Evolutionary conservation across 1,139 yeast genomes (phyloP).

Genomic region (Lodderomyces margitis): DNA sequence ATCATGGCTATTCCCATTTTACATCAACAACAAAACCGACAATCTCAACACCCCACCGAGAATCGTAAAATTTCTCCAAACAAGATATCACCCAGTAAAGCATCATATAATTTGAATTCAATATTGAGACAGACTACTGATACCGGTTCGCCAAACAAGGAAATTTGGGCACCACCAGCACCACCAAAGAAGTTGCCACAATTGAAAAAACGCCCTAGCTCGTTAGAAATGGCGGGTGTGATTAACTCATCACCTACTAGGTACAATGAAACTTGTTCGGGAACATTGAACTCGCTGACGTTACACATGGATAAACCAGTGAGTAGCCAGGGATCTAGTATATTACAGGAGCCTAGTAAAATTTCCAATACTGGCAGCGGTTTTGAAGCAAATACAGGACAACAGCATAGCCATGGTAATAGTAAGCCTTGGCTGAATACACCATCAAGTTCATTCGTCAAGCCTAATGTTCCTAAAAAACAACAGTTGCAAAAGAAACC

Average conservation of each 20-base stretch:
- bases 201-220: constrained; percentile 26
- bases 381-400: too few species aligned
- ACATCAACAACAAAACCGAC: constrained; percentile 42
- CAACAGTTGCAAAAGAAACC: constrained; percentile 18
- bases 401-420: not conserved
- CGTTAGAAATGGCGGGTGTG: constrained; percentile 38
- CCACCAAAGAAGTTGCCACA: constrained; percentile 17
- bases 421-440: not conserved
- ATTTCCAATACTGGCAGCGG: not conserved
- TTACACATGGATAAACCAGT: not conserved
- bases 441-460: not conserved
- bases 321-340: not conserved
- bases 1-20: constrained; percentile 17
- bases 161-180: constrained; percentile 2
- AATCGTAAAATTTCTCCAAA: constrained; percentile 3
- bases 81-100: constrained; percentile 40
- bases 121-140: constrained; percentile 23
- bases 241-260: constrained; percentile 17
- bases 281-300: not conserved
- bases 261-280: not conserved
- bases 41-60: constrained; percentile 20
- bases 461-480: not conserved
- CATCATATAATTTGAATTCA: constrained; percentile 38
- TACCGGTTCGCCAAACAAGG: constrained; percentile 18
- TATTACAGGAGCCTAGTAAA: not conserved